phyloP scores from a whole-genome alignment of 495 filamentous ascomycete species.

The Penicillium ochrochloron region DNA sequence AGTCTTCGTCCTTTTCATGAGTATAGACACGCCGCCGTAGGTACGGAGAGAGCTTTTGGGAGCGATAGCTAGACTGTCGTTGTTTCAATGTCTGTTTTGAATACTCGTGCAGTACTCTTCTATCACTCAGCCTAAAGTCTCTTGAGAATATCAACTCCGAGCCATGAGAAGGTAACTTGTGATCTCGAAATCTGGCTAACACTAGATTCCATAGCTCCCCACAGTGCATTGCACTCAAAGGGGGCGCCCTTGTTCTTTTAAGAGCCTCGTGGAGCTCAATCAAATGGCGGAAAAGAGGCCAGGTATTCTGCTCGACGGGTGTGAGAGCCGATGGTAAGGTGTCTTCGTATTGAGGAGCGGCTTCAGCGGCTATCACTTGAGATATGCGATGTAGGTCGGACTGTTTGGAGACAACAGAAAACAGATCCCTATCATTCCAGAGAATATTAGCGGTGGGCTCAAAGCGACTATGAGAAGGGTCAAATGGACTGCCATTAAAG shows the following conservation, averaged over 20 bases:
- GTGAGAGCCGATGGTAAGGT: not conserved
- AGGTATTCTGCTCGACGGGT: constrained; percentile 2
- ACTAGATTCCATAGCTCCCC: constrained; percentile 1
- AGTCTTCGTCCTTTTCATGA: not conserved
- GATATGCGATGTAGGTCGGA: constrained; percentile 6
- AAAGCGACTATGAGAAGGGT: not conserved
- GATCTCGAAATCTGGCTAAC: constrained; percentile 2
- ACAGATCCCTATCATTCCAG: constrained; percentile 1
- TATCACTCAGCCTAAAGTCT: not conserved
- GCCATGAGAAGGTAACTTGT: not conserved
- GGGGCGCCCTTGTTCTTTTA: not conserved
- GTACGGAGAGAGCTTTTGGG: not conserved
- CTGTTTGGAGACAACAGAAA: not conserved
- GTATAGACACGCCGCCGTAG: constrained; percentile 7
- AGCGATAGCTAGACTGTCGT: constrained; percentile 3
- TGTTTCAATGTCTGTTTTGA: constrained; percentile 4
- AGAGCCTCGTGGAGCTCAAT: constrained; percentile 3
- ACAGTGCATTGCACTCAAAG: not conserved
- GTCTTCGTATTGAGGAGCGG: constrained; percentile 3
- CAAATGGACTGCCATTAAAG: not conserved
- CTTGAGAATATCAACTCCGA: constrained; percentile 1
- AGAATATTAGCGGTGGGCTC: not conserved
- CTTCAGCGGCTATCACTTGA: not conserved
- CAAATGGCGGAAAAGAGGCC: not conserved
- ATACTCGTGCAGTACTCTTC: not conserved